Conservation (phyloP, 352 stramenopile genomes). For the Pythium periplocum region DNA sequence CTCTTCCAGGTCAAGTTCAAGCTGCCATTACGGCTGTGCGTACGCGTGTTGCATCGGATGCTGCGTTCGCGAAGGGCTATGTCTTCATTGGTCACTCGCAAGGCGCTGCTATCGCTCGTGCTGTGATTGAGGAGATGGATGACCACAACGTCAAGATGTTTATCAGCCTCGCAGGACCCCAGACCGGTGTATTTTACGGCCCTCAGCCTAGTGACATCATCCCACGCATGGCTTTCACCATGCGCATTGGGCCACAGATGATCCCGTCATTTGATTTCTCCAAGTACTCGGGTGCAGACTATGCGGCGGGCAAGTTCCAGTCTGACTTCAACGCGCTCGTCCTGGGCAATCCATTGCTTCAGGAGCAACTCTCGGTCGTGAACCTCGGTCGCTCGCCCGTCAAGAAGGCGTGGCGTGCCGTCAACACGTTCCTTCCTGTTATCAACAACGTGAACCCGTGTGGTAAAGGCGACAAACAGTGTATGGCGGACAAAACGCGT, state of each 20-base stretch:
- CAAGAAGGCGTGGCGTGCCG: conserved; percentile 12
- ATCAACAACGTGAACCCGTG: conserved; percentile 34
- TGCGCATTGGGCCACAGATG: conserved; percentile 14
- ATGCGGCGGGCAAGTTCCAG: conserved; percentile 27
- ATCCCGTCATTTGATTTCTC: conserved; percentile 25
- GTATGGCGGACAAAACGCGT: conserved; percentile 12
- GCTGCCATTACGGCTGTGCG: conserved; percentile 36
- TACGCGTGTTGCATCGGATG: conserved; percentile 18
- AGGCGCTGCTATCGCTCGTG: conserved; percentile 25
- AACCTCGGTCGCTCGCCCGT: conserved; percentile 31
- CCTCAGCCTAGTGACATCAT: conserved; percentile 24
- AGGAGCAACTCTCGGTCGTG: conserved; percentile 25
- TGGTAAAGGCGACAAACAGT: conserved; percentile 1
- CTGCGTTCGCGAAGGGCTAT: conserved; percentile 30
- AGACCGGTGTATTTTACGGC: conserved; percentile 43
- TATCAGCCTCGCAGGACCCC: conserved; percentile 32
- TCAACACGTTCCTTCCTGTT: conserved; percentile 30
- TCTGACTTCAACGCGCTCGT: conserved; percentile 23
- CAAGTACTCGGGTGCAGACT: conserved; percentile 14
- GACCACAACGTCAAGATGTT: conserved; percentile 36
- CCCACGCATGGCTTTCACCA: conserved; percentile 19
- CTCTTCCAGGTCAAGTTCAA: conserved; percentile 25
- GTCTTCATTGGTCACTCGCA: conserved; percentile 41
- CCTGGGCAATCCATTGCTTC: conserved; percentile 21
- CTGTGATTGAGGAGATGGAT: conserved; percentile 44